Base-by-base conservation (phyloP, 768 basidiomycete genomes). In the Podaxis pistillaris region DNA sequence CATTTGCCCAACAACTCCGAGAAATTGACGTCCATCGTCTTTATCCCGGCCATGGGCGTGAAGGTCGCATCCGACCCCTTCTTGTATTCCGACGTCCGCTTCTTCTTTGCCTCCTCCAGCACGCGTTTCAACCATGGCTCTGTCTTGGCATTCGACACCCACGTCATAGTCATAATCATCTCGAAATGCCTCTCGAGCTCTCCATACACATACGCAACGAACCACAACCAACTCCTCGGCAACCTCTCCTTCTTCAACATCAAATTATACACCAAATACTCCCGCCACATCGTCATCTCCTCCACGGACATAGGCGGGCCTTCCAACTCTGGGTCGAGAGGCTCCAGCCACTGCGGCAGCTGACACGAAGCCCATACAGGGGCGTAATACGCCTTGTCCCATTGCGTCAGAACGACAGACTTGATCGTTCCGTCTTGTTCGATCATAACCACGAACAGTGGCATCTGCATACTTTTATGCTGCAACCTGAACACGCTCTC, bases 201-300 rank as follows among this genome's bases (percentile, higher is more conserved):
- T 26, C 54, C 61, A 50, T 62, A 62, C 33, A 56, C 46, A 50
- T 62, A 56, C 44, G 61, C 61, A 4, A 62, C 61, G 22, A 56
- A 62, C 61, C 61, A 62, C 17, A 62, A 24, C 61, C 61, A 62
- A 33, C 61, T 62, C 61, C 54, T 62, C 55, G 61, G 44, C 44
- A 62, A 17, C 26, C 61, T 55, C 24, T 62, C 61, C 61, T 56
- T 62, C 49, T 50, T 62, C 47, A 62, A 17, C 61, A 62, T 62
- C 11, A 62, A 30, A 40, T 56, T 47, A 28, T 62, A 62, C 11
- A 62, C 53, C 28, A 56, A n/a, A 47, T 62, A 56, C 37, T 62
- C 61, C 6, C 61, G 51, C 61, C 61, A 62, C 49, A 11, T 49
- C 17, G 54, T 62, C 61, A 62, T 62, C 19, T 62, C 61, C 36